Conservation (phyloP, 139 green algal species). For the Chlorella sp. region DNA sequence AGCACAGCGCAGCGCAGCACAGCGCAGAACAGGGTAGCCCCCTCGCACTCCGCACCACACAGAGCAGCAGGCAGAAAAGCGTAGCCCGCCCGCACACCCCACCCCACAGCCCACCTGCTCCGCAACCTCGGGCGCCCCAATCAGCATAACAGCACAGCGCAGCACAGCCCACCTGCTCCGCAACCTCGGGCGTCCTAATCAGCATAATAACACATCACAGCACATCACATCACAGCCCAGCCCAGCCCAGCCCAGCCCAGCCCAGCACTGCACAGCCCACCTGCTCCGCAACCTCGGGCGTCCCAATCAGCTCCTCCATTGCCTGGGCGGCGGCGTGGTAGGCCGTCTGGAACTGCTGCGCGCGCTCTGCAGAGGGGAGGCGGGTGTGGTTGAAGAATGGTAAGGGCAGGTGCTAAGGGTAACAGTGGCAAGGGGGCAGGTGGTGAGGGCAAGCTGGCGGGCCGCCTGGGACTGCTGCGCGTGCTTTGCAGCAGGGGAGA, state of each 20-base stretch:
- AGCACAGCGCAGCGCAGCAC: too few relatives aligned
- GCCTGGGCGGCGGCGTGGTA: slow-evolving; percentile 75
- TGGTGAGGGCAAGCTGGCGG: background rate
- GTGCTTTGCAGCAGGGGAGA: slow-evolving; percentile 30
- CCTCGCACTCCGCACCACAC: too few relatives aligned
- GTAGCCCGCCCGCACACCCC: background rate
- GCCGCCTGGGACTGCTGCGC: slow-evolving; percentile 59
- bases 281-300: slow-evolving; percentile 14
- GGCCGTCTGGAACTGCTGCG: slow-evolving; percentile 82
- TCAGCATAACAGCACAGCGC: too few relatives aligned
- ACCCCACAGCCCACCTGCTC: background rate
- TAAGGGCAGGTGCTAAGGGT: background rate
- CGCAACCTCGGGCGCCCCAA: slow-evolving; percentile 25
- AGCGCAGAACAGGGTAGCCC: too few relatives aligned
- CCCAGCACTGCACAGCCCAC: background rate
- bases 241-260: background rate
- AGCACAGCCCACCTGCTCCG: background rate
- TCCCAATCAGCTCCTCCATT: slow-evolving; percentile 66
- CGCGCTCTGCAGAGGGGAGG: slow-evolving; percentile 40
- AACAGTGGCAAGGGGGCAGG: background rate
- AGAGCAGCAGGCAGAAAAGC: background rate
- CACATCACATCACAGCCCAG: too few relatives aligned
- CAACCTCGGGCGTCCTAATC: slow-evolving; percentile 27
- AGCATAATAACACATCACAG: too few relatives aligned
- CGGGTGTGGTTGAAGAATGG: background rate